These are phyloP conservation scores for Ramichloridium luteum DNA, from an alignment of 2,329 filamentous ascomycete species.

Conservation along the genomic window DNA sequence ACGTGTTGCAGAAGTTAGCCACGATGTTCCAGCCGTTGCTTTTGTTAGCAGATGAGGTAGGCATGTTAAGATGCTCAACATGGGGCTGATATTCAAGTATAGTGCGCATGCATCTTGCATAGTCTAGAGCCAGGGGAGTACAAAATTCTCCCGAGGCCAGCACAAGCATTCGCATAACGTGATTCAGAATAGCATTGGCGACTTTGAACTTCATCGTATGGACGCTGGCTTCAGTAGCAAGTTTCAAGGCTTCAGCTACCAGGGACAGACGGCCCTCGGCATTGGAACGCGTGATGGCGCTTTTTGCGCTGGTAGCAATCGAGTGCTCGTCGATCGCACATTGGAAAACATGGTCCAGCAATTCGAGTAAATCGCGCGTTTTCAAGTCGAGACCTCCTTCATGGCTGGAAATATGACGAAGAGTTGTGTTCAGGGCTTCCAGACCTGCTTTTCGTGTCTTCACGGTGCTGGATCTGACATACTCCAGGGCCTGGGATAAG, in stretches of 20 bases:
- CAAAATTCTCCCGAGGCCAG: conserved; percentile 54
- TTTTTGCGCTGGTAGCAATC: conserved; percentile 43
- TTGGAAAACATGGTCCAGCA: conserved; percentile 71
- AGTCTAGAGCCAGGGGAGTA: conserved; percentile 59
- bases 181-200: conserved; percentile 63
- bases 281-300: conserved; percentile 27
- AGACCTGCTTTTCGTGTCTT: conserved; percentile 40
- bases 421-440: conserved; percentile 43
- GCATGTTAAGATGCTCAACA: conserved; percentile 43
- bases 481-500: too few species aligned
- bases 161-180: conserved; percentile 52
- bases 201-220: conserved; percentile 62
- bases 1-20: conserved; percentile 57
- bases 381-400: neutral
- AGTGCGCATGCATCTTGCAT: conserved; percentile 60
- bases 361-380: conserved; percentile 17
- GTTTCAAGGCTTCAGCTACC: conserved; percentile 59
- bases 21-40: conserved; percentile 55
- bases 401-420: too few species aligned
- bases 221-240: conserved; percentile 57
- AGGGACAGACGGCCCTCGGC: conserved; percentile 48
- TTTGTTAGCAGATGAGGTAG: conserved; percentile 4
- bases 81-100: conserved; percentile 64
- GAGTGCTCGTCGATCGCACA: conserved; percentile 57
- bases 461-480: conserved; percentile 31